Percentiles rank a stretch among this genome's conserved stretches.
Evolutionary conservation across 1,284 basidiomycete species (phyloP).

Genomic region (Boletellus deceptivus): DNA sequence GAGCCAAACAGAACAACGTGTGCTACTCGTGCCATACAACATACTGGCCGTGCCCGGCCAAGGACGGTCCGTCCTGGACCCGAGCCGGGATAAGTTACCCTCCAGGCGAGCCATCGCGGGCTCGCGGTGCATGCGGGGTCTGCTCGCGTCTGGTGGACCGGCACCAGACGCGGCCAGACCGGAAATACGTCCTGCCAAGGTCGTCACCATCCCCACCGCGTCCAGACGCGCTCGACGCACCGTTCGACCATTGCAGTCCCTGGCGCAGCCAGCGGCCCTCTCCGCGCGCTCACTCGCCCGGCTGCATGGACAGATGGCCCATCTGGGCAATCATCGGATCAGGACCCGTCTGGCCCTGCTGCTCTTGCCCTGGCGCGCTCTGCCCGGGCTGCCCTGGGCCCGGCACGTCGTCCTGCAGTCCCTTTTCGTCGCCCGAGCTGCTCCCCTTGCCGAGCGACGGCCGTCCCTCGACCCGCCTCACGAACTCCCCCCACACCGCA

Average conservation of each 20-base stretch:
- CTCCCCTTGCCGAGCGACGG: constrained; percentile 16
- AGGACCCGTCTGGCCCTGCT: constrained; percentile 16
- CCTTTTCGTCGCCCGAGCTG: constrained; percentile 23
- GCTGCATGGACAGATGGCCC: constrained; percentile 24
- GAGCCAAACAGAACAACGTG: constrained; percentile 4
- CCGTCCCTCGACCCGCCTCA: constrained; percentile 23
- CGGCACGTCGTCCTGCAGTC: constrained; percentile 19
- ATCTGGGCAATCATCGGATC: constrained; percentile 18
- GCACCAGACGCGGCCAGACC: constrained; percentile 4
- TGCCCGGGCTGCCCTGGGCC: background rate
- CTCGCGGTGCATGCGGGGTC: background rate
- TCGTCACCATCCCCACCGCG: no score
- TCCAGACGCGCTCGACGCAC: constrained; percentile 5
- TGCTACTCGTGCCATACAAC: background rate
- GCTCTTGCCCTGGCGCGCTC: constrained; percentile 14
- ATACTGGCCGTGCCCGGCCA: no score
- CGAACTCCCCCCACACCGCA: constrained; percentile 59
- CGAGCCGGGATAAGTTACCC: background rate
- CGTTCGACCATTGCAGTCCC: constrained; percentile 2
- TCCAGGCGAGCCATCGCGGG: background rate
- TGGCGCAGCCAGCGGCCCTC: background rate
- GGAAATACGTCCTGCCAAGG: constrained; percentile 6
- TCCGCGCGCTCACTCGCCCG: constrained; percentile 12
- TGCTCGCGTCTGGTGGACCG: background rate
- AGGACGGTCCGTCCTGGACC: background rate